A percentile compares a stretch with the other conserved stretches of the same genome.
phyloP scores from a whole-genome alignment of 2,329 filamentous ascomycete genomes.

The Karstenula rhodostoma region DNA sequence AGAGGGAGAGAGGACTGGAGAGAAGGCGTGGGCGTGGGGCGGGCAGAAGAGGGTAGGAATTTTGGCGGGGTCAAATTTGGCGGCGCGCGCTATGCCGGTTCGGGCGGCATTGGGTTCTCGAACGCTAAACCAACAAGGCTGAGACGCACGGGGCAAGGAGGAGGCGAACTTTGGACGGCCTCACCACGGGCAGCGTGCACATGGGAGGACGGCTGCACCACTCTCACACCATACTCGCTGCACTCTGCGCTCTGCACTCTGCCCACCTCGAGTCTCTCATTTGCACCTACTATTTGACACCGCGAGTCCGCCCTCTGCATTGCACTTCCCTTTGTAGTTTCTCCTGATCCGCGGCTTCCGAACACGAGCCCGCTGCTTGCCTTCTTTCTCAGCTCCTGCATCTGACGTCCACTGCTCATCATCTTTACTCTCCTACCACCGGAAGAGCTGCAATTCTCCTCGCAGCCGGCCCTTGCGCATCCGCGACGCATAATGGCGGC shows the following conservation, averaged over 20 bases:
- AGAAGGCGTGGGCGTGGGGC: slow-evolving; percentile 10
- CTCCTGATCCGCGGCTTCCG: slow-evolving; percentile 13
- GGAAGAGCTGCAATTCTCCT: slow-evolving; percentile 8
- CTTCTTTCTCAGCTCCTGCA: not conserved
- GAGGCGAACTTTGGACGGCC: slow-evolving; percentile 13
- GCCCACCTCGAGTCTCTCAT: slow-evolving; percentile 47
- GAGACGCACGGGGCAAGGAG: slow-evolving; percentile 5
- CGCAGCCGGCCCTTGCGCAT: slow-evolving; percentile 15
- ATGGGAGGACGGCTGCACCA: slow-evolving; percentile 27
- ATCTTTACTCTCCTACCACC: not conserved
- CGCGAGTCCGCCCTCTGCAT: slow-evolving; percentile 11
- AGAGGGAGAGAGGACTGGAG: slow-evolving; percentile 13
- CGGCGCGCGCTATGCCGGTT: slow-evolving; percentile 20
- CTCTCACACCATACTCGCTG: slow-evolving; percentile 40
- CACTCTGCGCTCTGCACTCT: slow-evolving; percentile 33
- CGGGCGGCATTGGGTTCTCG: slow-evolving; percentile 1
- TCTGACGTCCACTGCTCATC: not conserved
- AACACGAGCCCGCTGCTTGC: not conserved
- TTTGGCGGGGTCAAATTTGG: slow-evolving; percentile 40
- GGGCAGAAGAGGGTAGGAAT: slow-evolving; percentile 23
- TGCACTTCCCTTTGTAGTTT: slow-evolving; percentile 20
- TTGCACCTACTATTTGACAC: slow-evolving; percentile 20
- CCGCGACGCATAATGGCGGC: slow-evolving; percentile 45
- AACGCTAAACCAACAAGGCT: slow-evolving; percentile 8
- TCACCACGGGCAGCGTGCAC: slow-evolving; percentile 7